Evolutionary conservation across 1,284 basidiomycete species (phyloP).

Genomic region (Malassezia globosa): DNA sequence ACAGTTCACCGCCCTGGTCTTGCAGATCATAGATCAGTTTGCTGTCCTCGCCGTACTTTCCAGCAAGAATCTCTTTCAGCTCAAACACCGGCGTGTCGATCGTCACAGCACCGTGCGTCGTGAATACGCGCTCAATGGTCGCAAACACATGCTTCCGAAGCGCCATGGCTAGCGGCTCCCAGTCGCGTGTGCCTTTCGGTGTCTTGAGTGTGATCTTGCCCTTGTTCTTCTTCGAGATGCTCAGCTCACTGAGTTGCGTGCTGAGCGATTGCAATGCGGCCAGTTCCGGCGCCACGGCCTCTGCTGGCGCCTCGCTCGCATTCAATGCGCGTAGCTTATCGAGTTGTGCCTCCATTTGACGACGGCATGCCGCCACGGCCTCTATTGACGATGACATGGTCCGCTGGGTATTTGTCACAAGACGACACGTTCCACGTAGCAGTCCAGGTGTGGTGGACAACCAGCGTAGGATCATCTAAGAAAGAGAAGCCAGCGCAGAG

Average conservation of each 20-base stretch:
- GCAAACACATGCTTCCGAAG: constrained; percentile 80
- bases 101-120: constrained; percentile 75
- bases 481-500: neutral
- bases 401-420: neutral
- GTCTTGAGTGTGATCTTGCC: constrained; percentile 45
- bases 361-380: constrained; percentile 10
- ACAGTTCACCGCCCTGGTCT: constrained; percentile 97
- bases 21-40: constrained; percentile 96
- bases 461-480: constrained; percentile 11
- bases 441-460: constrained; percentile 1
- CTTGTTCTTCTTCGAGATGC: constrained; percentile 17
- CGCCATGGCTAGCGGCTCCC: constrained; percentile 85
- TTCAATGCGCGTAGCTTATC: constrained; percentile 34
- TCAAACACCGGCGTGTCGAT: constrained; percentile 98
- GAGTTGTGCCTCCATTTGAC: constrained; percentile 27
- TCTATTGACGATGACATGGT: constrained; percentile 10
- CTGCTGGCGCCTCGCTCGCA: constrained; percentile 20
- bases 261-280: constrained; percentile 29
- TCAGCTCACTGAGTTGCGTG: constrained; percentile 26
- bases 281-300: constrained; percentile 26
- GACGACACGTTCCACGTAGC: neutral
- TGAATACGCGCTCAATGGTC: constrained; percentile 77
- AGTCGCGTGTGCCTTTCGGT: constrained; percentile 81
- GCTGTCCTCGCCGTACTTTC: constrained; percentile 74
- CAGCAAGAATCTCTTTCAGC: constrained; percentile 84